A percentile compares a stretch with the other conserved stretches of the same genome.
These are phyloP conservation scores for Boletus rubroflammeus DNA, from an alignment of 768 basidiomycete species.

Conservation along the genomic window DNA sequence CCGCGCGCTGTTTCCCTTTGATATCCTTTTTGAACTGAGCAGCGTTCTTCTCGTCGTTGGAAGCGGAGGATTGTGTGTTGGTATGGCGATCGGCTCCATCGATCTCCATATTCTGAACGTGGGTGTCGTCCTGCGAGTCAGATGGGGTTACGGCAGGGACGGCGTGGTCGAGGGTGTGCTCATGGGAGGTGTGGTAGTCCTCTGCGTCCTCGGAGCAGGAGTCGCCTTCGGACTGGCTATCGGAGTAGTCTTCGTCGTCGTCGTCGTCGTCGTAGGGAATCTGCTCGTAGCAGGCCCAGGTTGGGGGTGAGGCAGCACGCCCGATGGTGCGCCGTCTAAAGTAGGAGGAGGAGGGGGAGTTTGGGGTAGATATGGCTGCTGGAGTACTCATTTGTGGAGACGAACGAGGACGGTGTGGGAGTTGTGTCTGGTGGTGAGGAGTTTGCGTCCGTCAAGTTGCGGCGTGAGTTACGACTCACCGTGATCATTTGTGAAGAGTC, in stretches of 20 bases:
- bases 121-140: constrained; percentile 42
- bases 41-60: constrained; percentile 34
- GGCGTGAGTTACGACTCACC: not conserved
- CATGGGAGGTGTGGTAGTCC: constrained; percentile 43
- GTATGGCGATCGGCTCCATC: constrained; percentile 34
- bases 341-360: constrained; percentile 30
- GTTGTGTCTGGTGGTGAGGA: not conserved
- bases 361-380: constrained; percentile 20
- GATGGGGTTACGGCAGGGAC: constrained; percentile 15
- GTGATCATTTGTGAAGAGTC: constrained; percentile 20
- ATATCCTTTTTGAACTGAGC: constrained; percentile 52
- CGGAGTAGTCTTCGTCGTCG: constrained; percentile 55
- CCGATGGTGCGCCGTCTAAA: constrained; percentile 71
- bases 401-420: not conserved
- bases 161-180: constrained; percentile 29
- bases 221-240: constrained; percentile 49
- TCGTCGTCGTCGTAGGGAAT: constrained; percentile 69
- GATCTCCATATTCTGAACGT: constrained; percentile 53
- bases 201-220: constrained; percentile 77
- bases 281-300: constrained; percentile 90
- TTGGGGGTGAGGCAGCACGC: constrained; percentile 78
- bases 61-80: not conserved
- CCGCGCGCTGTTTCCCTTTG: constrained; percentile 79
- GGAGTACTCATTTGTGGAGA: constrained; percentile 20
- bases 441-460: not conserved